These are phyloP conservation scores for Endocarpon pusillum DNA, from an alignment of 495 filamentous ascomycete genomes.

Conservation along the genomic window DNA sequence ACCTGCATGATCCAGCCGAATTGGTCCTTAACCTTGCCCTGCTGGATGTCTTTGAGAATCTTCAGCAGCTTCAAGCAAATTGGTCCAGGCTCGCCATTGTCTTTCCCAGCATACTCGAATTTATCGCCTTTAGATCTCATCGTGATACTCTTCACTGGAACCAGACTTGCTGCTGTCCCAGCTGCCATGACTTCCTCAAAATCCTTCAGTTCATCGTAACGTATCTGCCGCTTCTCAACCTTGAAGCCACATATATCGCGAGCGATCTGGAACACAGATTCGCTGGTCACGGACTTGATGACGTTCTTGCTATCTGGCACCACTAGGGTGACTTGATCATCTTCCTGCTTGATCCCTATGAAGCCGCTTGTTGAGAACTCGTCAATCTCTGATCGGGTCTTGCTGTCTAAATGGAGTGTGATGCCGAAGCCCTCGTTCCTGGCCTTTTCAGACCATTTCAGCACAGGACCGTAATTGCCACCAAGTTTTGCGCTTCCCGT, in stretches of 20 bases:
- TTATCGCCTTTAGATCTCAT: constrained; percentile 47
- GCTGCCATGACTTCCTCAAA: constrained; percentile 85
- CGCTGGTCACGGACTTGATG: constrained; percentile 67
- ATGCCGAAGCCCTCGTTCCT: constrained; percentile 60
- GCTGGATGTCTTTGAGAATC: constrained; percentile 73
- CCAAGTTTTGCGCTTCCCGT: constrained; percentile 60
- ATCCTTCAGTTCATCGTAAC: constrained; percentile 55
- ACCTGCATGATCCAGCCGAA: constrained; percentile 50
- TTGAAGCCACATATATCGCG: constrained; percentile 46
- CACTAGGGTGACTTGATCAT: constrained; percentile 47
- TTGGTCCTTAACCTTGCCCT: constrained; percentile 53
- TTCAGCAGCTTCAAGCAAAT: constrained; percentile 49
- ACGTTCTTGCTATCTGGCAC: constrained; percentile 66
- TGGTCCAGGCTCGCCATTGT: constrained; percentile 49
- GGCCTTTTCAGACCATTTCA: constrained; percentile 64
- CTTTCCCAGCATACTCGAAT: constrained; percentile 44
- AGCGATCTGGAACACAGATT: constrained; percentile 48
- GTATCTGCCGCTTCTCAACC: constrained; percentile 49
- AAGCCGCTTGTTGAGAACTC: constrained; percentile 86
- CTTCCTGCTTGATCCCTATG: constrained; percentile 47
- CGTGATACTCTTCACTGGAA: constrained; percentile 79
- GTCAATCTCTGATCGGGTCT: constrained; percentile 60
- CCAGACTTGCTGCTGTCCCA: constrained; percentile 80
- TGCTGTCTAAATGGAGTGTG: constrained; percentile 73
- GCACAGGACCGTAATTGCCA: constrained; percentile 70